phyloP scores from a whole-genome alignment of 305 asterid species.

The Vinca major region DNA sequence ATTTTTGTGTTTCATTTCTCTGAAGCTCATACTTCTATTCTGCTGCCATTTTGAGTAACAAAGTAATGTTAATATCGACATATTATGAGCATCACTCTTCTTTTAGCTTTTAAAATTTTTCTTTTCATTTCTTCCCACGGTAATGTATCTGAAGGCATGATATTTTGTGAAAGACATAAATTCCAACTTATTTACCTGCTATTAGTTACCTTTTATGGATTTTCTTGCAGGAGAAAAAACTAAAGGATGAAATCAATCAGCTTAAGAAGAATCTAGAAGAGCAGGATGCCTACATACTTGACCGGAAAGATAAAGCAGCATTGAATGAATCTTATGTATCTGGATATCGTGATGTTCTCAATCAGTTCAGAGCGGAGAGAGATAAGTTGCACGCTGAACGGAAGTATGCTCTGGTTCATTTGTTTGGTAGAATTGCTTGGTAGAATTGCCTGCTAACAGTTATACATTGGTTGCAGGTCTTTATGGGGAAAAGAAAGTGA shows the following conservation, averaged over 20 bases:
- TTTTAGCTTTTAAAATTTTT: neutral
- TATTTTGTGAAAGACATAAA: neutral
- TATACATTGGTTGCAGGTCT: slow-evolving; percentile 41
- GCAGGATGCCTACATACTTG: slow-evolving; percentile 52
- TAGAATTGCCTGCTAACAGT: slow-evolving; percentile 14
- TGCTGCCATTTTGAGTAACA: neutral
- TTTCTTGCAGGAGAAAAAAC: slow-evolving; percentile 63
- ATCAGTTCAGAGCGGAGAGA: slow-evolving; percentile 57
- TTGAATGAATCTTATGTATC: slow-evolving; percentile 52
- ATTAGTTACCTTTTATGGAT: neutral
- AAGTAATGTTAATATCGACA: neutral
- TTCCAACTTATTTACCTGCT: neutral
- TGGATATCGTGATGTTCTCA: slow-evolving; percentile 66
- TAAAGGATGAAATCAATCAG: slow-evolving; percentile 72
- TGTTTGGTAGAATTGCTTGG: neutral
- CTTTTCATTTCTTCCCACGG: neutral
- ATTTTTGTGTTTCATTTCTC: neutral
- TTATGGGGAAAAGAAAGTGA: slow-evolving; percentile 82
- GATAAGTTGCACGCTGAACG: slow-evolving; percentile 74
- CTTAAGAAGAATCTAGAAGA: slow-evolving; percentile 52
- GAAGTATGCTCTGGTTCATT: slow-evolving; percentile 45
- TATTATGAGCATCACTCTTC: neutral
- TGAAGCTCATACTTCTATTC: neutral
- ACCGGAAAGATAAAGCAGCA: slow-evolving; percentile 59
- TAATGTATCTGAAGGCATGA: neutral